Base-by-base conservation (phyloP, 2,329 filamentous ascomycete genomes). In the Saccharata proteae region DNA sequence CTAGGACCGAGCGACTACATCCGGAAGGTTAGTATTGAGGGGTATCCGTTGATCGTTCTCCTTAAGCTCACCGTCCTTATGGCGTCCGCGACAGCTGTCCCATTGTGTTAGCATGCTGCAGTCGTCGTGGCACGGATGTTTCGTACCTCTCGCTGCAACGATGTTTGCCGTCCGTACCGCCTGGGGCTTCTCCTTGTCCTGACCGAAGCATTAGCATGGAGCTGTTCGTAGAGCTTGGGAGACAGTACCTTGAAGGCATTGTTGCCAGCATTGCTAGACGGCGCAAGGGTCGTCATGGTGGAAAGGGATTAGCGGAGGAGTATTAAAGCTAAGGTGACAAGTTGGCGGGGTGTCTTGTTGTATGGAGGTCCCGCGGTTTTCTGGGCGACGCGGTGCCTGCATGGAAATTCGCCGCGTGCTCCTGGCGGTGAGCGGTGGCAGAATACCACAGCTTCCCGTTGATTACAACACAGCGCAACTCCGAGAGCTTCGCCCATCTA, bases 171-270 rank as follows among this genome's bases (percentile, higher is more conserved):
- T 86, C 47, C 90, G 80, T 43, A 98, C 90, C 44, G 90, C 90
- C 69, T 90, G 79, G 46, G 90, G 90, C 83, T 98, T 98, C 68
- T 94, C 90, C 75, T 94, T 98, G 57, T 77, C 74, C 69, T 74
- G 47, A 35, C 45, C 40, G 41, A 31, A 37, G 41, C 41, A 51
- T 69, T 48, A 69, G 56, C 51, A 48, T 50, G 42, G 37, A 35
- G 22, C 46, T 41, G 38, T 42, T 23, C 31, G 18, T 21, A 6
- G 16, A 8, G 12, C 17, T 14, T 14, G 16, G 21, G 4, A 21
- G 24, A 2, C 26, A 16, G 16, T 49, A 75, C 73, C 60, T 74
- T 78, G 66, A 81, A 81, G 42, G 74, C 66, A 55, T 65, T 69
- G 62, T 77, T 78, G 55, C 64, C 64, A 46, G 62, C 49, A 16